Percentiles rank a stretch among this genome's conserved stretches.
phyloP scores from a whole-genome alignment of 139 green algal genomes.

The Pseudopediastrum boryanum region DNA sequence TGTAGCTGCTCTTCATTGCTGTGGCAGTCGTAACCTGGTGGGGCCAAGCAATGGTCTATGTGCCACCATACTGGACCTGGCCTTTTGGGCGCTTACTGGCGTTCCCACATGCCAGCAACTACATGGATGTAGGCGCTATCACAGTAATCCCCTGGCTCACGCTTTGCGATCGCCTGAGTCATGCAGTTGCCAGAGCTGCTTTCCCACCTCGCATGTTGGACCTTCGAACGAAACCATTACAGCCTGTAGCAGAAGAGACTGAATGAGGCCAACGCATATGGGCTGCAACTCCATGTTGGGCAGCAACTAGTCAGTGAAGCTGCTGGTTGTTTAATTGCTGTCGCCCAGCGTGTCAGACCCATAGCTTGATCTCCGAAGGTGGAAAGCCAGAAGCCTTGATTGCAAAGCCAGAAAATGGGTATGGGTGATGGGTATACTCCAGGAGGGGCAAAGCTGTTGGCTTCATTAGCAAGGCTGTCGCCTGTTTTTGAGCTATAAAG shows the following conservation, averaged over 20 bases:
- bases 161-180: slow-evolving; percentile 38
- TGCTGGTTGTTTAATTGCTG: too few species aligned
- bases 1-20: slow-evolving; percentile 31
- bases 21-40: slow-evolving; percentile 30
- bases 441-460: too few species aligned
- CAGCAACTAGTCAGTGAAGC: too few species aligned
- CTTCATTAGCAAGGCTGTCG: too few species aligned
- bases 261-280: too few species aligned
- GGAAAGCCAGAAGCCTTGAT: too few species aligned
- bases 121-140: slow-evolving; percentile 35
- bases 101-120: slow-evolving; percentile 38
- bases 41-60: slow-evolving; percentile 33
- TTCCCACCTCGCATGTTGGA: slow-evolving; percentile 35
- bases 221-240: slow-evolving; percentile 15
- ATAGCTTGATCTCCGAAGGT: too few species aligned
- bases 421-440: too few species aligned
- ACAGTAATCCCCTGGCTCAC: slow-evolving; percentile 42
- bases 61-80: slow-evolving; percentile 20
- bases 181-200: slow-evolving; percentile 1
- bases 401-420: too few species aligned
- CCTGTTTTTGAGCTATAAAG: too few species aligned
- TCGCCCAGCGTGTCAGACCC: too few species aligned
- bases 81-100: slow-evolving; percentile 39
- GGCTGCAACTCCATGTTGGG: too few species aligned
- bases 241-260: slow-evolving; percentile 12